Base-by-base conservation (phyloP, 2,329 filamentous ascomycete genomes). In the Hymenoscyphus fructigenus region DNA sequence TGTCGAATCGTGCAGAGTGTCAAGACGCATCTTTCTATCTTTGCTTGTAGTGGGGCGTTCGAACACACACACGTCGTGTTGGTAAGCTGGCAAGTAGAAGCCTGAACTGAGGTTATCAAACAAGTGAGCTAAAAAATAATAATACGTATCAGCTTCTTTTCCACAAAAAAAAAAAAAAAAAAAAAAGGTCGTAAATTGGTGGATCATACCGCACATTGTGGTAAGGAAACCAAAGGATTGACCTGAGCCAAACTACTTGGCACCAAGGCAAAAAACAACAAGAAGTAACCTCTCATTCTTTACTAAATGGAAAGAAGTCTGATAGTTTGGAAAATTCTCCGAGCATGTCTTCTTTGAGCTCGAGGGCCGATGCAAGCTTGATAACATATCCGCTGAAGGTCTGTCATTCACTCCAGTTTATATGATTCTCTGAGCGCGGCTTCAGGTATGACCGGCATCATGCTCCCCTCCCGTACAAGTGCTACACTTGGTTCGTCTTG, bases 31-130 rank as follows among this genome's bases (percentile, higher is more conserved):
- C 66, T 44, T 14, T 73, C 72, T 4, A 80, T 70, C 26, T 72
- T 67, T 0, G 65, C 67, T 28, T 75, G 76, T 32, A 80, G 72
- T 1, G 71, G 67, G 1, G 63, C 62, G 65, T 80, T 74, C 1
- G 69, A 75, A 66, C 79, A 82, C 26, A 81, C 71, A 63, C 79
- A 82, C 20, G 72, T 71, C 56, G 74, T 72, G 62, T 81, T 72
- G 3, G 79, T 77, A 1, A 72, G 65, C 4, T 74, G 69, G 63
- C 79, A 81, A 14, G 67, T 67, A 1, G 79, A 80, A 17, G 56
- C 66, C 28, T 23, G 53, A 34, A 71, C 38, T 41, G 60, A 63
- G 15, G 28, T 36, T 20, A 57, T 58, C 20, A 69, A 64, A 55
- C 70, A 71, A 53, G 44, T 32, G 15, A 69, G 59, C 69, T 69